Evolutionary conservation across 106 monocot species (phyloP).

Genomic region (Dendrobium nobile): DNA sequence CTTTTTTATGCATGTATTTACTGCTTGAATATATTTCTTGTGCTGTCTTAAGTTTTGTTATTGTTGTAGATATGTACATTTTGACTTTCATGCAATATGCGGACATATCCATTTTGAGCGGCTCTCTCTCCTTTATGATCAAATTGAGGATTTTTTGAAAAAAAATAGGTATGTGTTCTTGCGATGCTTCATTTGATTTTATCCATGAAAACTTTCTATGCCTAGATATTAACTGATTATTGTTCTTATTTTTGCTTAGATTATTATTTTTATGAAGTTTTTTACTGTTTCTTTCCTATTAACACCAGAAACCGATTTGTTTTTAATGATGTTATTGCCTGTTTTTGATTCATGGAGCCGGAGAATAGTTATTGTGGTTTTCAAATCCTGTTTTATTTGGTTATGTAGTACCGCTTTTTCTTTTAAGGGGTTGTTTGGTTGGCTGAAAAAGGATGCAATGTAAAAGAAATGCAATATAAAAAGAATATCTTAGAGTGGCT

Average conservation of each 20-base stretch:
- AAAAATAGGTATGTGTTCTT: conserved; percentile 46
- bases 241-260: not conserved
- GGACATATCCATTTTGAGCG: conserved; percentile 98
- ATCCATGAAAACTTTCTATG: not conserved
- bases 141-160: conserved; percentile 68
- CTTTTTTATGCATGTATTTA: not conserved
- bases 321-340: not conserved
- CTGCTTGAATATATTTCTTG: not conserved
- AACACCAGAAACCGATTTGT: not conserved
- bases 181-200: not conserved
- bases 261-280: not conserved
- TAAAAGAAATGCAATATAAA: too few relatives aligned
- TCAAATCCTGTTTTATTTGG: too few relatives aligned
- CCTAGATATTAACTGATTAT: not conserved
- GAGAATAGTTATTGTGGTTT: too few relatives aligned
- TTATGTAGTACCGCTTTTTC: too few relatives aligned
- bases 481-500: too few relatives aligned
- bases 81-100: conserved; percentile 92
- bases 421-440: too few relatives aligned
- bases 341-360: too few relatives aligned
- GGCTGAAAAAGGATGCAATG: too few relatives aligned
- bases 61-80: conserved; percentile 83
- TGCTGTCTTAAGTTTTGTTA: conserved; percentile 5
- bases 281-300: not conserved
- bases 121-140: conserved; percentile 81